Evolutionary conservation across 768 basidiomycete species (phyloP), one percentile per base, ranked within the genome.

Genomic region (Albatrellus ellisii): DNA sequence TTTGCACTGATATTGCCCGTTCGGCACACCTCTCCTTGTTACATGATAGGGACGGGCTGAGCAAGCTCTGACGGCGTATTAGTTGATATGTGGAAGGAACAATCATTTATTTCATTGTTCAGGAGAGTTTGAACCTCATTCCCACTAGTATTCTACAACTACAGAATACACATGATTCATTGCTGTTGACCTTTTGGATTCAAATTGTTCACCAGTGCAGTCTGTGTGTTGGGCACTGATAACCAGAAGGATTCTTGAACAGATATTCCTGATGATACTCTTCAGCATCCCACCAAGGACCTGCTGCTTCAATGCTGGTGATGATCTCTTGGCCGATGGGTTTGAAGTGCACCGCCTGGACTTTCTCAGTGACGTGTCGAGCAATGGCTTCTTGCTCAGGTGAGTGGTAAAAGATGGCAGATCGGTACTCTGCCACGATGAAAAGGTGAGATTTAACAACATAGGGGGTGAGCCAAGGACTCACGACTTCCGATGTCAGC

Each of bases 201-300:
- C 5, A n/a, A 15, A 17, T 32, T 5, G 2, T 14, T 60, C 59
- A 90, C 89, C 89, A 94, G 54, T 88, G 78, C 35, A 92, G 63
- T 28, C 64, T 68, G 60, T 94, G 91, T 2, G 83, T 90, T 0
- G 91, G 80, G 61, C 92, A 97, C 52, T 91, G 86, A 57, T 95
- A 95, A 7, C 92, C 94, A 9, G 55, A 54, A 0, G 92, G 88
- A 57, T 95, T 87, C 66, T 83, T 81, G 64, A 77, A 78, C 42
- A 77, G 59, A 54, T 88, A 89, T 24, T 83, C 65, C 50, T 90
- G 88, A 60, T 89, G 84, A 53, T 90, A 87, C 3, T 79, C 72
- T 59, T 87, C 84, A 0, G 83, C 84, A 44, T 81, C 66, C 62
- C 75, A 91, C 91, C 91, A 98, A 27, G 68, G 58, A 0, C 73